phyloP scores from a whole-genome alignment of 1,284 basidiomycete species.

The Ganoderma lucidum region DNA sequence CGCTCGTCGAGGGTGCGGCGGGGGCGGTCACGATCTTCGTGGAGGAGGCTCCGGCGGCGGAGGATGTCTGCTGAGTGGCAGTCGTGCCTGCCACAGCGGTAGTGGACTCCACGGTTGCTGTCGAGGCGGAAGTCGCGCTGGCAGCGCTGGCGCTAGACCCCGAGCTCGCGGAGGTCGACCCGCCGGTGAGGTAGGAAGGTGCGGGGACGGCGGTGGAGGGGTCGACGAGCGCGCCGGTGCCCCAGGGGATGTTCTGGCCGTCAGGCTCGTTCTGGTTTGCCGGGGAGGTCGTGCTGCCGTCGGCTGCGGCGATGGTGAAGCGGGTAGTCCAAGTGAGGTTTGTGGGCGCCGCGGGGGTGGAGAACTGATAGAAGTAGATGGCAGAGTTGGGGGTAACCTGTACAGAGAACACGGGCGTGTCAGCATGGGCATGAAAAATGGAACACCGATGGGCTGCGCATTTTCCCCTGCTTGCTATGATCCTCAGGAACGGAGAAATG shows the following conservation, averaged over 20 bases:
- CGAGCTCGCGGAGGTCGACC: neutral
- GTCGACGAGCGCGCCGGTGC: conserved; percentile 66
- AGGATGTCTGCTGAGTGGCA: neutral
- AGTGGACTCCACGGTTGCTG: neutral
- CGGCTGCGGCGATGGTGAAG: conserved; percentile 74
- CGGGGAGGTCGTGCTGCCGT: conserved; percentile 59
- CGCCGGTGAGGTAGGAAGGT: conserved; percentile 30
- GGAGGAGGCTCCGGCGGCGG: neutral
- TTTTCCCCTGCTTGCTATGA: neutral
- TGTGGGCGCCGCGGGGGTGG: conserved; percentile 46
- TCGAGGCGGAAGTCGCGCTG: neutral
- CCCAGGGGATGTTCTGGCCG: conserved; percentile 70
- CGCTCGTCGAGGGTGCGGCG: conserved; percentile 10
- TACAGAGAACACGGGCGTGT: neutral
- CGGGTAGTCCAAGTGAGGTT: conserved; percentile 79
- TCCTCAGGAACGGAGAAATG: neutral
- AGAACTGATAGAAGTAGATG: conserved; percentile 86
- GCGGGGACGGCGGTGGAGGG: conserved; percentile 38
- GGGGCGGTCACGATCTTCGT: conserved; percentile 1
- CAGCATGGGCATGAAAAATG: neutral
- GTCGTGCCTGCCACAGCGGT: neutral
- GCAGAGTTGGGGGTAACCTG: conserved; percentile 74
- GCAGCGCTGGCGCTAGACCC: neutral
- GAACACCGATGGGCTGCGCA: neutral
- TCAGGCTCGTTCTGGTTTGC: conserved; percentile 62